phyloP scores from a whole-genome alignment of 2,329 filamentous ascomycete genomes.

The Alternaria sp. region DNA sequence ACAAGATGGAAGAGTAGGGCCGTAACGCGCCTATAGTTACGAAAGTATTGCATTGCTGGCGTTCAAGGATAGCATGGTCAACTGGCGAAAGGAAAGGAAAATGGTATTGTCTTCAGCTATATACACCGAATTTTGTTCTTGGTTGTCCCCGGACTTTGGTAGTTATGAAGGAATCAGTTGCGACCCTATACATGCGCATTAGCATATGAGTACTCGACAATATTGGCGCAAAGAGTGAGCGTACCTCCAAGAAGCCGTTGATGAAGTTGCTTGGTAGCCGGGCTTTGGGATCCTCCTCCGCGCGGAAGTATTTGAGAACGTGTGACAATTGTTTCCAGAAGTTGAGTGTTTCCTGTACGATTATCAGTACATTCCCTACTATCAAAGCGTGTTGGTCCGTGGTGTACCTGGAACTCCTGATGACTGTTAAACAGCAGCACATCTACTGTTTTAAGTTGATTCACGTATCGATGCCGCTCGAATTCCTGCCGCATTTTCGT shows the following conservation, averaged over 20 bases:
- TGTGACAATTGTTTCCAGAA: constrained; percentile 98
- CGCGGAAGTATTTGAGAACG: constrained; percentile 95
- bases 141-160: constrained; percentile 8
- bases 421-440: constrained; percentile 90
- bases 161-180: constrained; percentile 35
- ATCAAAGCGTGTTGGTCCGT: not conserved
- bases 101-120: constrained; percentile 47
- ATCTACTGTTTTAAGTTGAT: constrained; percentile 86
- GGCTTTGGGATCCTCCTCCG: constrained; percentile 78
- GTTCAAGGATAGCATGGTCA: constrained; percentile 31
- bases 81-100: constrained; percentile 40
- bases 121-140: constrained; percentile 36
- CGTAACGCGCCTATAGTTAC: not conserved
- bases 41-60: constrained; percentile 39
- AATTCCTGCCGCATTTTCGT: constrained; percentile 97
- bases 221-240: constrained; percentile 28
- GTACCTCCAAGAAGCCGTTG: constrained; percentile 90
- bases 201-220: not conserved
- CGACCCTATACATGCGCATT: constrained; percentile 41
- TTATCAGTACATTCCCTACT: constrained; percentile 1
- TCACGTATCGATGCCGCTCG: constrained; percentile 91
- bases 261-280: constrained; percentile 90
- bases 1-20: constrained; percentile 36
- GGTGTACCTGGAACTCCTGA: constrained; percentile 85
- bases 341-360: constrained; percentile 88